Conservation (phyloP, 75 land plant genomes). For the Sequoiadendron giganteum region DNA sequence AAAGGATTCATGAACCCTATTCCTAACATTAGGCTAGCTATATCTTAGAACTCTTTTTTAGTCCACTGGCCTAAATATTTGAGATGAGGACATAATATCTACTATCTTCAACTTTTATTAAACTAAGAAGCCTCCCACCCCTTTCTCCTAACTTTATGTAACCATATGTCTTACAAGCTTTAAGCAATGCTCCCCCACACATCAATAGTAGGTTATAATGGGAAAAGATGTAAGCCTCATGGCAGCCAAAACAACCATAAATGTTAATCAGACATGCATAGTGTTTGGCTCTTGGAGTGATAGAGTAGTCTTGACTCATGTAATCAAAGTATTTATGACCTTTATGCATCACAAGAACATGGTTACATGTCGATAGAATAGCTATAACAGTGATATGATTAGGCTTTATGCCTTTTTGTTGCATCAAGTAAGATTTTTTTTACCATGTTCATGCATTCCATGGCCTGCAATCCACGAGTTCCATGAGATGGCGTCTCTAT, state of each 20-base stretch:
- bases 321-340: background rate
- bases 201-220: slow-evolving; percentile 29
- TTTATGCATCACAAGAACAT: background rate
- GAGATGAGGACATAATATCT: slow-evolving; percentile 27
- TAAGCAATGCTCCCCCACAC: slow-evolving; percentile 44
- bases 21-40: slow-evolving; percentile 30
- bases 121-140: slow-evolving; percentile 19
- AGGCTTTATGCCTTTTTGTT: background rate
- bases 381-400: background rate
- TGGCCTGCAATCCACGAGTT: too few relatives aligned
- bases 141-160: slow-evolving; percentile 30
- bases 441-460: too few relatives aligned
- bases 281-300: background rate
- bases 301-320: background rate
- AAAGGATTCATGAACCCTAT: slow-evolving; percentile 14
- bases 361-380: slow-evolving; percentile 6
- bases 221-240: slow-evolving; percentile 36
- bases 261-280: background rate
- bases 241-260: background rate
- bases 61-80: slow-evolving; percentile 26
- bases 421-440: background rate
- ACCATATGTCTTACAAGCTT: slow-evolving; percentile 30
- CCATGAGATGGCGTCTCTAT: background rate
- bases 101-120: slow-evolving; percentile 12
- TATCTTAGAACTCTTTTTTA: slow-evolving; percentile 27